These are phyloP conservation scores for Leccinum pachyderme DNA, from an alignment of 1,284 basidiomycete genomes.

Conservation along the genomic window DNA sequence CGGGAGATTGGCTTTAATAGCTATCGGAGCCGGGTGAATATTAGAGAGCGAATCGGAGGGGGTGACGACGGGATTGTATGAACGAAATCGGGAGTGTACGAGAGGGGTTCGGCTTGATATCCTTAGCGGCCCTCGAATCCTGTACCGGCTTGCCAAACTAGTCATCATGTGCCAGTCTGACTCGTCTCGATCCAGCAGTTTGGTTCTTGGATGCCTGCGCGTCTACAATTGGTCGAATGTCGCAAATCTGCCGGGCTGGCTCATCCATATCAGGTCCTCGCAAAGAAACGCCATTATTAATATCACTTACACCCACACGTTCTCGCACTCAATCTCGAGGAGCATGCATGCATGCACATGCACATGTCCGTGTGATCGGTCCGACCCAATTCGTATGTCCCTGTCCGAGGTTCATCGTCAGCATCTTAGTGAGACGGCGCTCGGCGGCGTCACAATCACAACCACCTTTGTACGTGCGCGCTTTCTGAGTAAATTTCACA, in stretches of 20 bases:
- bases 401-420: constrained; percentile 6
- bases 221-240: constrained; percentile 18
- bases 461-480: constrained; percentile 1
- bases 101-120: constrained; percentile 37
- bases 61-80: constrained; percentile 19
- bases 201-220: constrained; percentile 16
- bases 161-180: constrained; percentile 38
- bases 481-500: constrained; percentile 13
- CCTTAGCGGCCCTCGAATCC: constrained; percentile 33
- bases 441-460: constrained; percentile 17
- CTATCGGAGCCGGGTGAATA: constrained; percentile 22
- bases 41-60: constrained; percentile 28
- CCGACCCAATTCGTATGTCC: constrained; percentile 4
- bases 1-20: constrained; percentile 34
- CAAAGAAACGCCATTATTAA: constrained; percentile 18
- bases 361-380: constrained; percentile 4
- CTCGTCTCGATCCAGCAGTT: constrained; percentile 34
- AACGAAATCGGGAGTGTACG: constrained; percentile 34
- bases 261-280: constrained; percentile 18
- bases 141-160: constrained; percentile 36
- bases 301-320: constrained; percentile 15
- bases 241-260: constrained; percentile 22
- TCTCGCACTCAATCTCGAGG: background rate
- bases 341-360: background rate
- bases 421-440: constrained; percentile 6